Percentiles rank a stretch among this genome's conserved stretches.
Conservation (phyloP, 202 grass and related monocot species). For the Carex arenaria region DNA sequence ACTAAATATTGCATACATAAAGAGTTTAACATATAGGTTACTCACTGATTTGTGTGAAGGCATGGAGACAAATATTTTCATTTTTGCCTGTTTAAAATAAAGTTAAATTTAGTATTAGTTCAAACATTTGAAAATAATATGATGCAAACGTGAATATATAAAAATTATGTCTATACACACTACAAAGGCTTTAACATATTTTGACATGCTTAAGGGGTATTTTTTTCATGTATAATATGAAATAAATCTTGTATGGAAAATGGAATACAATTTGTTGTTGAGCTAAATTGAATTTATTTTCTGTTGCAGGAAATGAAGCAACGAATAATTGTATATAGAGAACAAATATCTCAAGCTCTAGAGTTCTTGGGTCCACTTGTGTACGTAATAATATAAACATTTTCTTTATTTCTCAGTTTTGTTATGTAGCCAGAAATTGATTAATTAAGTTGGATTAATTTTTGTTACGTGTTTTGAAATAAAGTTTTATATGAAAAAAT, state of each 20-base stretch:
- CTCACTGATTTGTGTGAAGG: background rate
- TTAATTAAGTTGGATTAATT: background rate
- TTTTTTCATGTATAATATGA: too few species aligned
- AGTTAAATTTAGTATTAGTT: background rate
- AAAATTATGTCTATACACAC: slow-evolving; percentile 11
- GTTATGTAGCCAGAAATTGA: background rate
- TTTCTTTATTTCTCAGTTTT: background rate
- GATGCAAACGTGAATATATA: background rate
- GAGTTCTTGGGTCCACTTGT: slow-evolving; percentile 21
- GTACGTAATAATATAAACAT: background rate
- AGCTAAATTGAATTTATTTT: slow-evolving; percentile 20
- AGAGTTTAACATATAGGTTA: background rate
- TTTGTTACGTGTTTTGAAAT: background rate
- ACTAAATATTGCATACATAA: background rate
- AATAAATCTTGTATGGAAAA: too few species aligned
- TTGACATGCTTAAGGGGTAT: slow-evolving; percentile 40
- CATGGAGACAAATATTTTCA: background rate
- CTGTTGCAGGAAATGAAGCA: slow-evolving; percentile 18
- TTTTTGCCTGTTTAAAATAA: background rate
- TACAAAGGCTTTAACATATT: slow-evolving; percentile 22
- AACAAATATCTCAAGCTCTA: slow-evolving; percentile 32
- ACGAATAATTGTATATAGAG: slow-evolving; percentile 10
- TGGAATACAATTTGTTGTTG: too few species aligned
- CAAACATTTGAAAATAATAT: background rate
- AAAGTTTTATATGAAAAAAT: background rate